These are phyloP conservation scores for Myxozyma udenii DNA, from an alignment of 805 yeast species.

Conservation along the genomic window DNA sequence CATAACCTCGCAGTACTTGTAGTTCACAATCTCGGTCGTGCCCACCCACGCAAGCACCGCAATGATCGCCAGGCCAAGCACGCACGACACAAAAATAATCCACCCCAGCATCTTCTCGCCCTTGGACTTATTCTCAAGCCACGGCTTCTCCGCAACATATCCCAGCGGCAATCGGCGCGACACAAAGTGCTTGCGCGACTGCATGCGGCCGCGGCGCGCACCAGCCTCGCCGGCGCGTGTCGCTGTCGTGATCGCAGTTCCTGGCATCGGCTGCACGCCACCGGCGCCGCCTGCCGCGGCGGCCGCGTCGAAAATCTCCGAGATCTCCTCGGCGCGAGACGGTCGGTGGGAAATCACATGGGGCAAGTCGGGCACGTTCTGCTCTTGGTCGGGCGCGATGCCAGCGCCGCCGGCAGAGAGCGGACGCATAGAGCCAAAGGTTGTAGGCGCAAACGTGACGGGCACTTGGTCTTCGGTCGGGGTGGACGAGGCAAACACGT, in stretches of 20 bases:
- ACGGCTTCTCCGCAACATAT: slow-evolving; percentile 21
- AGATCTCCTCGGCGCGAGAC: background rate
- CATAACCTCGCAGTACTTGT: slow-evolving; percentile 18
- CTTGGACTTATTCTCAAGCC: slow-evolving; percentile 12
- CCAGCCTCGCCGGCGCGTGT: background rate
- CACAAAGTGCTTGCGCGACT: slow-evolving; percentile 10
- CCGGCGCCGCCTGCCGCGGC: background rate
- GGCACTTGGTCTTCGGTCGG: background rate
- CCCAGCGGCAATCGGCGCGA: slow-evolving; percentile 24
- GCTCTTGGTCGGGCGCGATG: too few relatives aligned
- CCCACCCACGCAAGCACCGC: slow-evolving; percentile 24
- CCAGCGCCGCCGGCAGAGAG: too few relatives aligned
- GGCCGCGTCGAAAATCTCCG: background rate
- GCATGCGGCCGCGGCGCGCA: slow-evolving; percentile 3
- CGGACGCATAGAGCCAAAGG: background rate
- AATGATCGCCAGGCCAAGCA: slow-evolving; percentile 11
- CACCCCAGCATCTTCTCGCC: slow-evolving; percentile 10
- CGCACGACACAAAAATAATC: slow-evolving; percentile 5
- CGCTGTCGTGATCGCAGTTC: background rate
- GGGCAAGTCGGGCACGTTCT: background rate
- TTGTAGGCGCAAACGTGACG: background rate
- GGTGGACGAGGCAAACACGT: background rate
- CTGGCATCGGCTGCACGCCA: background rate
- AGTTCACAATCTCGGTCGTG: slow-evolving; percentile 12
- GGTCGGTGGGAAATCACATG: background rate